Evolutionary conservation across 805 yeast genomes (phyloP).

Genomic region (Jamesozyma hellenica): DNA sequence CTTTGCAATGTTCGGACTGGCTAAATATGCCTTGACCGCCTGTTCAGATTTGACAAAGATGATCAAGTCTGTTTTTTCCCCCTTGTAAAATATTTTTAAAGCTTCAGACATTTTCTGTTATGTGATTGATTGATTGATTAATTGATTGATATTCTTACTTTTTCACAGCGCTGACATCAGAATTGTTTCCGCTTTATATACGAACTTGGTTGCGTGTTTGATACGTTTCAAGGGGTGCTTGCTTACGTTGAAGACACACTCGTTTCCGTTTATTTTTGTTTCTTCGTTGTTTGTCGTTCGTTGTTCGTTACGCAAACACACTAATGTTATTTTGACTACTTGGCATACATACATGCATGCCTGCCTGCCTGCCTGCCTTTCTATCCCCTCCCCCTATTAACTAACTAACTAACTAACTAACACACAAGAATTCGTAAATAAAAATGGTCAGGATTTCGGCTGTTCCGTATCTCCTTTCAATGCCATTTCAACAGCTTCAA

Average conservation of each 20-base stretch:
- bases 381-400: not conserved
- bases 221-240: not conserved
- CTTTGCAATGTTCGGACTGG: conserved; percentile 37
- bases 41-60: conserved; percentile 51
- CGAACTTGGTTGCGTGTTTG: not conserved
- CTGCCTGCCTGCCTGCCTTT: not conserved
- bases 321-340: too few relatives aligned
- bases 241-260: too few relatives aligned
- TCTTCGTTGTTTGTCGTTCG: too few relatives aligned
- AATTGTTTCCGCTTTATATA: too few relatives aligned
- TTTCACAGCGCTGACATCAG: not conserved
- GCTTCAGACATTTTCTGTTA: conserved; percentile 26
- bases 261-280: too few relatives aligned
- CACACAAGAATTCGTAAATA: too few relatives aligned
- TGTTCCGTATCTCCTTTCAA: too few relatives aligned
- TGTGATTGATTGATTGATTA: not conserved
- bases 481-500: too few relatives aligned
- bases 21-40: conserved; percentile 33
- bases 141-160: not conserved
- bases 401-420: too few relatives aligned
- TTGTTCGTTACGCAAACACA: too few relatives aligned
- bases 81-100: conserved; percentile 53
- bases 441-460: too few relatives aligned
- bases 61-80: conserved; percentile 52
- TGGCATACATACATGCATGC: not conserved